Evolutionary conservation across 345 rosid genomes (phyloP).

Genomic region (sweet orange (Citrus sinensis)): DNA sequence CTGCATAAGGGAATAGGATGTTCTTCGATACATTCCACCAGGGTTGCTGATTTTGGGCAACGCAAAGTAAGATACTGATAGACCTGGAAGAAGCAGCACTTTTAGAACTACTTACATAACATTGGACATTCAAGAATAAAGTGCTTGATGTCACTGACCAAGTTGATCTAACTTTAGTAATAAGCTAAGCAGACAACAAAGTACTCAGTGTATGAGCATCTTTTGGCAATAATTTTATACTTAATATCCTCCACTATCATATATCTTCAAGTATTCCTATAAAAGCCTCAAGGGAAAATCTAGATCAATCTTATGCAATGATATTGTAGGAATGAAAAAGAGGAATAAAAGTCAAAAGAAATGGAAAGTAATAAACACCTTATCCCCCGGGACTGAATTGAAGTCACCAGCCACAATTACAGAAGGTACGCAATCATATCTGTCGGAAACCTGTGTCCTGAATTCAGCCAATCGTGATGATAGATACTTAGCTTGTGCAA

Average conservation of each 20-base stretch:
- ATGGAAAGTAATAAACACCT: slow-evolving; percentile 34
- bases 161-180: not conserved
- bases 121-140: not conserved
- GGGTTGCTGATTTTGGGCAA: slow-evolving; percentile 22
- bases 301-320: not conserved
- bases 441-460: slow-evolving; percentile 47
- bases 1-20: slow-evolving; percentile 64
- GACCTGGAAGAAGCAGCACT: slow-evolving; percentile 48
- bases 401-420: slow-evolving; percentile 84
- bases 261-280: not conserved
- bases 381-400: slow-evolving; percentile 84
- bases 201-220: not conserved
- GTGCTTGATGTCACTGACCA: not conserved
- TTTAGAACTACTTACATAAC: not conserved
- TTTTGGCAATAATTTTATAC: not conserved
- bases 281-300: not conserved
- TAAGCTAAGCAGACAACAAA: not conserved
- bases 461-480: slow-evolving; percentile 62
- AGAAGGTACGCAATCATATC: slow-evolving; percentile 59
- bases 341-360: not conserved
- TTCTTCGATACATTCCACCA: slow-evolving; percentile 42
- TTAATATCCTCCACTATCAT: not conserved
- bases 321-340: not conserved
- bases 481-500: slow-evolving; percentile 90
- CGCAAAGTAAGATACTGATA: slow-evolving; percentile 72